phyloP scores from a whole-genome alignment of 306 rosid genomes.

The peach (Prunus persica) region DNA sequence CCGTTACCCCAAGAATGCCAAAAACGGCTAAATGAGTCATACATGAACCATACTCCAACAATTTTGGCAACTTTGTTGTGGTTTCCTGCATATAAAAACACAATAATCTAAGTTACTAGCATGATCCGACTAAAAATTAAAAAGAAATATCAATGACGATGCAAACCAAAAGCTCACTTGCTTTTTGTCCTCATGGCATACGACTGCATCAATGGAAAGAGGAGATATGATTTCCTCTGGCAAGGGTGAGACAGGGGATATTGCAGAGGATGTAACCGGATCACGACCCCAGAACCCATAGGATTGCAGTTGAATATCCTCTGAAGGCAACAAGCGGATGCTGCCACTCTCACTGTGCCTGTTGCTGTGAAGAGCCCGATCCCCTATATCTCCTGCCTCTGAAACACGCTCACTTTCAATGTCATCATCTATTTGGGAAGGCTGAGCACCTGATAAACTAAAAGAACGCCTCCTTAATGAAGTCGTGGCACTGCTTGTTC shows the following conservation, averaged over 20 bases:
- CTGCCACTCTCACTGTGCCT: constrained; percentile 48
- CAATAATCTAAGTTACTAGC: not conserved
- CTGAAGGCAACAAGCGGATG: constrained; percentile 29
- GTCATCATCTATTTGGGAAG: constrained; percentile 35
- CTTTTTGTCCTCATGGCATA: constrained; percentile 32
- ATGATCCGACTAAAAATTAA: not conserved
- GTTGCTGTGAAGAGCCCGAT: constrained; percentile 60
- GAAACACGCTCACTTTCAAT: constrained; percentile 53
- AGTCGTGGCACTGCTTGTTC: constrained; percentile 38
- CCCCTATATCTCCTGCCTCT: constrained; percentile 91
- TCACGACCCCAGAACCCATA: constrained; percentile 17
- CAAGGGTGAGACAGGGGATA: constrained; percentile 37
- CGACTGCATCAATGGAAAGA: constrained; percentile 28
- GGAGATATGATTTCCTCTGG: constrained; percentile 33
- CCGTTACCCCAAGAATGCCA: constrained; percentile 57
- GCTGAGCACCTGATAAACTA: constrained; percentile 39
- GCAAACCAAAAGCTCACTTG: constrained; percentile 41
- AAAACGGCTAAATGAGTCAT: constrained; percentile 53
- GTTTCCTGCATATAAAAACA: constrained; percentile 21
- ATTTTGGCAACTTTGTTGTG: constrained; percentile 24
- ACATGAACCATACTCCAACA: constrained; percentile 42
- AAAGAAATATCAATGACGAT: not conserved
- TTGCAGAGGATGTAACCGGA: constrained; percentile 8
- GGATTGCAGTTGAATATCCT: constrained; percentile 31
- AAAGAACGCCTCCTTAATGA: constrained; percentile 53